Percentiles rank a stretch among this genome's conserved stretches.
Conservation (phyloP, 768 basidiomycete genomes). For the Clitopilus hobsonii region DNA sequence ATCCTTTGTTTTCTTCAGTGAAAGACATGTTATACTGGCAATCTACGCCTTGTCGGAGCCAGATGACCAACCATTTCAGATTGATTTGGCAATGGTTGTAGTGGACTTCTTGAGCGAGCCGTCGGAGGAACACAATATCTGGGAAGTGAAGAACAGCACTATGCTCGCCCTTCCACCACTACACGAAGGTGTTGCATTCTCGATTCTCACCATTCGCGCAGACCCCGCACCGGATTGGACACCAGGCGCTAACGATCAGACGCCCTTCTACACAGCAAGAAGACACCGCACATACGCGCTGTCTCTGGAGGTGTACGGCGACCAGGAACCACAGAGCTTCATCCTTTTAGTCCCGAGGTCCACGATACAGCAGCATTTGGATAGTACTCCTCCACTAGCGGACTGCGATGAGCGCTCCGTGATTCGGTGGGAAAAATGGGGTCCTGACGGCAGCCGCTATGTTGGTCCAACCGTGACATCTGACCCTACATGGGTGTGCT, state of each 20-base stretch:
- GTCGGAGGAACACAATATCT: conserved; percentile 20
- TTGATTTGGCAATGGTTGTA: conserved; percentile 26
- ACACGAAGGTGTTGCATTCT: conserved; percentile 16
- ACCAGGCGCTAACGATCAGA: conserved; percentile 24
- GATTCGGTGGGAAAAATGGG: conserved; percentile 51
- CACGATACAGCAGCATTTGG: conserved; percentile 15
- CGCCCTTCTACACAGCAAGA: conserved; percentile 44
- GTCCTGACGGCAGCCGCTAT: conserved; percentile 41
- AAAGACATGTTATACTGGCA: conserved; percentile 33
- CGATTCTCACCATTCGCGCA: conserved; percentile 41
- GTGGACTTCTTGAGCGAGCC: conserved; percentile 34
- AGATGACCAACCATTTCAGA: conserved; percentile 12
- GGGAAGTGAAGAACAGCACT: conserved; percentile 26
- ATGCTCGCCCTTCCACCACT: conserved; percentile 39
- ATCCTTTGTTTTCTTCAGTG: conserved; percentile 38
- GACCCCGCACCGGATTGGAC: conserved; percentile 49
- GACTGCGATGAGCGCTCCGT: conserved; percentile 14
- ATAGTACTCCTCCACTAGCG: conserved; percentile 35
- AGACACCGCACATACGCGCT: conserved; percentile 42
- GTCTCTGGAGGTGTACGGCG: conserved; percentile 33
- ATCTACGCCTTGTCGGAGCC: conserved; percentile 15
- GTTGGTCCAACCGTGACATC: conserved; percentile 24
- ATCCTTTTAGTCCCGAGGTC: conserved; percentile 8
- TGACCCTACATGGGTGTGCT: conserved; percentile 53
- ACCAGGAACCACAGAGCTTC: conserved; percentile 1